Conservation (phyloP, 352 stramenopile species). For the Thalassiosira allenii region DNA sequence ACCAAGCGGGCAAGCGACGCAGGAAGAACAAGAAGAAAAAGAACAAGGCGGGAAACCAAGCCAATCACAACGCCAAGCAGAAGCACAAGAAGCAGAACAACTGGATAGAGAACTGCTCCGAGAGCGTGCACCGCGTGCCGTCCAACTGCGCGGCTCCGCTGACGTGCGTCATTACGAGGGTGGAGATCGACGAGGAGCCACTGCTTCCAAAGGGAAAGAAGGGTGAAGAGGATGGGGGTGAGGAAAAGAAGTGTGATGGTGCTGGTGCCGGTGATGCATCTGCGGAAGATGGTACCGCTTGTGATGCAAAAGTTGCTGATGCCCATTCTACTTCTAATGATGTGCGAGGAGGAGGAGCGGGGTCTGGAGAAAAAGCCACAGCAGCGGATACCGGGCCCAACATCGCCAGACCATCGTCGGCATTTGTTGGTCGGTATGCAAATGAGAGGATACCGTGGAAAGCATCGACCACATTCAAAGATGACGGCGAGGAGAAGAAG, state of each 20-base stretch:
- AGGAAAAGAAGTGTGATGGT: no score
- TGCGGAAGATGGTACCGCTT: not conserved
- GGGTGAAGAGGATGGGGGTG: no score
- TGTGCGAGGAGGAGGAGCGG: no score
- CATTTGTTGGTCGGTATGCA: not conserved
- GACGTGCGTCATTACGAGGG: slow-evolving; percentile 45
- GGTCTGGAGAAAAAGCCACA: not conserved
- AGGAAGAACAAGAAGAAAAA: slow-evolving; percentile 24
- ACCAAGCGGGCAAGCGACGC: slow-evolving; percentile 7
- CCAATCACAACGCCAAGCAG: not conserved
- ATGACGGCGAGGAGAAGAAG: slow-evolving; percentile 38
- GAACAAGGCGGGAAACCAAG: not conserved
- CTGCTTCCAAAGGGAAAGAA: slow-evolving; percentile 17
- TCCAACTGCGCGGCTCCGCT: slow-evolving; percentile 38
- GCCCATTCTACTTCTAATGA: no score
- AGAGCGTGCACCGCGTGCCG: slow-evolving; percentile 46
- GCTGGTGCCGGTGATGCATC: not conserved
- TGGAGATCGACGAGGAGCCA: slow-evolving; percentile 43
- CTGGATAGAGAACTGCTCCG: slow-evolving; percentile 59
- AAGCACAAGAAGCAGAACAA: slow-evolving; percentile 25
- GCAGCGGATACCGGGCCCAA: slow-evolving; percentile 1
- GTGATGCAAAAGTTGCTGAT: slow-evolving; percentile 7
- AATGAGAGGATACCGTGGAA: slow-evolving; percentile 28
- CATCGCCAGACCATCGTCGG: slow-evolving; percentile 26
- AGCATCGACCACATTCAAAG: slow-evolving; percentile 8